Evolutionary conservation across 75 land plant species (phyloP).

Genomic region (Picea glauca): DNA sequence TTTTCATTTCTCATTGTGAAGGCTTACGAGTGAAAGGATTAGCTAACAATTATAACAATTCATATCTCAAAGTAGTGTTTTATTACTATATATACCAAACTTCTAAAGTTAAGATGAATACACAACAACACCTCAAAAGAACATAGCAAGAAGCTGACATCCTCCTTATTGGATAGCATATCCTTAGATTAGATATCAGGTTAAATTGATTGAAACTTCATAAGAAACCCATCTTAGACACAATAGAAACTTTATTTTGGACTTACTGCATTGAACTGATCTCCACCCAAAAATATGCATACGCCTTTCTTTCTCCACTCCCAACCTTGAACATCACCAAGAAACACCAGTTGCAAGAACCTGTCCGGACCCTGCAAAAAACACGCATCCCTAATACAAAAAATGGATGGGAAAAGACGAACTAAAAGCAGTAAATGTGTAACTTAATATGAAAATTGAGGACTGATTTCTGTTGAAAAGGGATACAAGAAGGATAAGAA

Average conservation of each 20-base stretch:
- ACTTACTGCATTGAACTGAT: conserved; percentile 25
- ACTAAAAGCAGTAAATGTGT: neutral
- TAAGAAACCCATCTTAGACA: neutral
- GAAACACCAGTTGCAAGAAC: conserved; percentile 18
- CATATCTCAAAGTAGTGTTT: too few relatives aligned
- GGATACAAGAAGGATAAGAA: too few relatives aligned
- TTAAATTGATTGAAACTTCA: neutral
- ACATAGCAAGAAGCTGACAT: neutral
- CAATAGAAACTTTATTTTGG: neutral
- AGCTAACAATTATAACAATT: too few relatives aligned
- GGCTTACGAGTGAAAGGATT: too few relatives aligned
- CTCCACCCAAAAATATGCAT: conserved; percentile 32
- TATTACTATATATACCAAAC: too few relatives aligned
- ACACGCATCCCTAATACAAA: neutral
- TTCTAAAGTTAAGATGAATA: neutral
- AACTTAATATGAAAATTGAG: neutral
- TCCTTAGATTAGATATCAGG: neutral
- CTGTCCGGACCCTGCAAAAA: conserved; percentile 24
- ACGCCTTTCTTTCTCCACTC: conserved; percentile 32
- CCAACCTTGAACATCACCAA: conserved; percentile 21
- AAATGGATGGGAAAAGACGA: neutral
- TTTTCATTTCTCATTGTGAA: too few relatives aligned
- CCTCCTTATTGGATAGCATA: neutral
- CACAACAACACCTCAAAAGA: neutral
- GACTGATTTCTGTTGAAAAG: neutral